Base-by-base conservation (phyloP, 2,329 filamentous ascomycete genomes). In the Trichoderma semiorbis region DNA sequence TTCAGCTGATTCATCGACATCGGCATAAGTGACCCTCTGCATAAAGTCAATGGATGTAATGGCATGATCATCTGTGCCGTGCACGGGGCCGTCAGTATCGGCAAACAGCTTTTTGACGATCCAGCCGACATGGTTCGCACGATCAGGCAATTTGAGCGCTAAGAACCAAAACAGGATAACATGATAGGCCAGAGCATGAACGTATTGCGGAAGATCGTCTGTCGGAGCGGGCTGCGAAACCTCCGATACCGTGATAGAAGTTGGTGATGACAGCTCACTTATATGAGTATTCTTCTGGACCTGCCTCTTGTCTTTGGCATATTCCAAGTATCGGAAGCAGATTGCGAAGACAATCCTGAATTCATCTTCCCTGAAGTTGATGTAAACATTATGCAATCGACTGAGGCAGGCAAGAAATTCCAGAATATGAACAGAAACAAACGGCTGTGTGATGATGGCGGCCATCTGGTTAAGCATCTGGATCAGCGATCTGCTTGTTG, bases 91-190 rank as follows among this genome's bases (percentile, higher is more conserved):
- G 72, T 91, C 88, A 28, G 88, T 87, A 77, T 97, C 93, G 10
- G 88, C 91, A 76, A 95, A 95, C 11, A 99, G 86, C 74, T 94
- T 94, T 77, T 92, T 94, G 12, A 93, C 92, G 74, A 99, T 97
- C 93, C 94, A 97, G 32, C 90, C 90, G 66, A 98, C 94, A 75
- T 97, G 91, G 73, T 90, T 93, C 39, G 91, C 89, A 65, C 96
- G 91, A 78, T 98, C 94, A 47, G 91, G 89, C 66, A 97, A 87
- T 78, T 94, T 95, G 76, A 99, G 81, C 1, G 94, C 93, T 75
- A 99, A 86, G 79, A 98, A 99, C 96, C 96, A 99, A 79, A 97
- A 98, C 2, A 94, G 92, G 75, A 99, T 95, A 76, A 97, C 94
- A 79, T 98, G 95, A 79, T 97, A 97, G 10, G 95, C 95, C 67